A percentile compares a stretch with the other conserved stretches of the same genome.
phyloP scores from a whole-genome alignment of 2,329 filamentous ascomycete genomes.

The Aspergillus luchuensis region DNA sequence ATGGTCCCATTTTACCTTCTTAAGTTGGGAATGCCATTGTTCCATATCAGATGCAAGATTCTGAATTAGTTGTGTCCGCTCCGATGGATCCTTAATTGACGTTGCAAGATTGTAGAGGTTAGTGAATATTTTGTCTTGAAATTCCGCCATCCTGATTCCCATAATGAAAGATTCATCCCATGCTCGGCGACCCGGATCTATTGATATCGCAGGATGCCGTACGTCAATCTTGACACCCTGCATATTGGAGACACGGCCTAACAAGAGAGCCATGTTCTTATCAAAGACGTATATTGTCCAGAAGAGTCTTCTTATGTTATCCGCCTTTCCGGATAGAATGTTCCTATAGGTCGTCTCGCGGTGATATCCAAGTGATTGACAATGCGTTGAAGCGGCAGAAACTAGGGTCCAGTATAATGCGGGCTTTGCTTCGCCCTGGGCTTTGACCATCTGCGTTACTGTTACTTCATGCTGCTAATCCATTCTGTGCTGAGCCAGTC shows the following conservation, averaged over 20 bases:
- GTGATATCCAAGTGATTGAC: constrained; percentile 8
- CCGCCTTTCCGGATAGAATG: not conserved
- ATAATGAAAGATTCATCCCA: constrained; percentile 5
- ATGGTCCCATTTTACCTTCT: not conserved
- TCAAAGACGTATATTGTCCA: constrained; percentile 8
- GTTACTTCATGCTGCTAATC: not conserved
- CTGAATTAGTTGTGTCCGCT: not conserved
- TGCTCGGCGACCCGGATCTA: not conserved
- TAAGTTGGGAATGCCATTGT: not conserved
- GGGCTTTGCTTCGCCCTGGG: constrained; percentile 5
- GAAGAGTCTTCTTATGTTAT: not conserved
- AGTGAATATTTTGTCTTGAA: not conserved
- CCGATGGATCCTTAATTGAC: not conserved
- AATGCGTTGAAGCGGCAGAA: not conserved
- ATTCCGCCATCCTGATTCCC: not conserved
- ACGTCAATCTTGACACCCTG: not conserved
- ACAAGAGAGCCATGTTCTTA: constrained; percentile 1
- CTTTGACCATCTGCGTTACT: not conserved
- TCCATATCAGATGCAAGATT: not conserved
- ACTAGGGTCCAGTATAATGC: not conserved
- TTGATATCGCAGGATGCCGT: not conserved
- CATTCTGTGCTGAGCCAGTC: no score
- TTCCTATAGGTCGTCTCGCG: not conserved
- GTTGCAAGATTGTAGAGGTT: not conserved
- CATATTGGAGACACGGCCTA: not conserved